Evolutionary conservation across 768 basidiomycete species (phyloP), one percentile per base, ranked within the genome.

Genomic region (Podaxis sp.): DNA sequence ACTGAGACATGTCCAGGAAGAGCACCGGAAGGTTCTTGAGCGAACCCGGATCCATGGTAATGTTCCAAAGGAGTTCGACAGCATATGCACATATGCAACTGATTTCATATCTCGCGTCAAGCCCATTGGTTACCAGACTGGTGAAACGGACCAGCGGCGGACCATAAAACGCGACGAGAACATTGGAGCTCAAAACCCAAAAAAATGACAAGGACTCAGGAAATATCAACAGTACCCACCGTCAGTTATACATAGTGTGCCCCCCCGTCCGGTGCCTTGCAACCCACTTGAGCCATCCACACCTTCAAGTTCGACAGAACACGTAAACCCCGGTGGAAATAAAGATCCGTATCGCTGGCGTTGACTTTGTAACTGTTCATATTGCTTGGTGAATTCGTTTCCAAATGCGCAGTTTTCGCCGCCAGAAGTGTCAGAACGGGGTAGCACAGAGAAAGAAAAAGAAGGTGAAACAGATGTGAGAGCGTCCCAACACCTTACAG

Each of bases 271-370:
- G 17, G 84, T 80, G 6, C 86, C 87, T 0, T 19, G 15, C 24
- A 57, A 51, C 22, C 77, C 71, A 0, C 83, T 85, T 24, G 83
- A 83, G 2, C 87, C 89, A 69, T 89, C 85, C 0, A 90, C 87
- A 33, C 89, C 89, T 72, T 90, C 89, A 9, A 88, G 69, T 69
- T 91, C 89, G 9, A 81, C 66, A 4, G 73, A 66, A 49, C 68
- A 80, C 3, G 77, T 81, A 62, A 88, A 84, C 0, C 86, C 85
- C 22, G 65, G 72, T 12, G 88, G 88, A 47, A 86, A 75, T 19
- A 47, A 17, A 11, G 22, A 7, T 19, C 24, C 54, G 27, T 46
- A n/a, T 33, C 33, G 33, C 19, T 22, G 43, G 8, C n/a, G 22
- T n/a, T 38, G 41, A 13, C 17, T 33, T 33, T 36, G 43, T 38